Evolutionary conservation across 495 filamentous ascomycete species (phyloP).

Genomic region (Tuber borchii): DNA sequence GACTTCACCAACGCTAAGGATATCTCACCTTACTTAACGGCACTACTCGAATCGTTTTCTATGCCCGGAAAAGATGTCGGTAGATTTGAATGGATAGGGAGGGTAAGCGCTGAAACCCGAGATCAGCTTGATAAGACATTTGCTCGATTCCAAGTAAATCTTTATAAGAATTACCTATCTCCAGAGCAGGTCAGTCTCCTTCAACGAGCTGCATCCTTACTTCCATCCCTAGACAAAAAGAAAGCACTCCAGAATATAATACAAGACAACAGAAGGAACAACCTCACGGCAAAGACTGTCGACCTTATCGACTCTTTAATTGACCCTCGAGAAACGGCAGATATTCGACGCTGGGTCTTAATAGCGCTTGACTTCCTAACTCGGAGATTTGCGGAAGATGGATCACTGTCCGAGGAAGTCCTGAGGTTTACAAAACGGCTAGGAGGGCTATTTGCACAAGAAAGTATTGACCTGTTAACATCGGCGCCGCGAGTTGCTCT

Average conservation of each 20-base stretch:
- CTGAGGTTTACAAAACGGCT: conserved; percentile 31
- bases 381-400: conserved; percentile 39
- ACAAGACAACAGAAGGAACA: conserved; percentile 27
- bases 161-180: conserved; percentile 25
- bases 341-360: conserved; percentile 37
- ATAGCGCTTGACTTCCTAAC: conserved; percentile 37
- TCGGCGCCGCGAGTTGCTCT: conserved; percentile 29
- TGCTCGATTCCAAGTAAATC: conserved; percentile 16
- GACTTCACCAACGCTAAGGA: conserved; percentile 4
- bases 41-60: conserved; percentile 31
- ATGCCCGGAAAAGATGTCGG: conserved; percentile 5
- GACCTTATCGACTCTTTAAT: conserved; percentile 28
- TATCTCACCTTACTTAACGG: conserved; percentile 29
- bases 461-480: conserved; percentile 15
- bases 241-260: conserved; percentile 24
- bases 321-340: conserved; percentile 6
- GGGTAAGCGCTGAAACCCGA: conserved; percentile 8
- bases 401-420: conserved; percentile 18
- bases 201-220: conserved; percentile 24
- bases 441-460: conserved; percentile 16
- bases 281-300: conserved; percentile 25
- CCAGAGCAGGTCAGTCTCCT: conserved; percentile 24
- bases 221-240: conserved; percentile 24
- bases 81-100: conserved; percentile 23
- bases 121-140: conserved; percentile 26